These are phyloP conservation scores for Lipomyces oligophaga DNA, from an alignment of 805 yeast genomes.

Conservation along the genomic window DNA sequence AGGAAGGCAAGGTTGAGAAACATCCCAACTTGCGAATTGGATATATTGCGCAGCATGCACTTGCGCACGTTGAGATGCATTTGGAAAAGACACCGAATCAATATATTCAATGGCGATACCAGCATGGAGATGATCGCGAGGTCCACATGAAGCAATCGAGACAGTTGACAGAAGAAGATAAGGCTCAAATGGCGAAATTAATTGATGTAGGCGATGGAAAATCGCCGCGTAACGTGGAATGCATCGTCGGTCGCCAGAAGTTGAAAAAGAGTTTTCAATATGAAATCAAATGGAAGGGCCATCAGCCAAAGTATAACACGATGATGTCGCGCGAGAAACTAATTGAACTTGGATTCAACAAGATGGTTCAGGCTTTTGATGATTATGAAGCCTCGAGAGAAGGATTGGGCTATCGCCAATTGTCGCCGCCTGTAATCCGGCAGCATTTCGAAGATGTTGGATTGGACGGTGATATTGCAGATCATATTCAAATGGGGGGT, in stretches of 20 bases:
- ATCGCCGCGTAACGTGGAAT: conserved; percentile 86
- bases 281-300: conserved; percentile 89
- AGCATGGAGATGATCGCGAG: conserved; percentile 97
- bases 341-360: conserved; percentile 78
- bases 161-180: conserved; percentile 74
- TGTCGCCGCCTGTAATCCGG: conserved; percentile 85
- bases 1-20: conserved; percentile 86
- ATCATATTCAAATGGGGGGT: conserved; percentile 95
- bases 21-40: conserved; percentile 98
- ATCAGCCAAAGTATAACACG: conserved; percentile 82
- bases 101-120: conserved; percentile 96
- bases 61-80: conserved; percentile 95
- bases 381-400: conserved; percentile 99
- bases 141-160: conserved; percentile 90
- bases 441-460: conserved; percentile 98
- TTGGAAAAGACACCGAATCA: conserved; percentile 97
- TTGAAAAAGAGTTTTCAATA: conserved; percentile 94
- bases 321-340: conserved; percentile 86
- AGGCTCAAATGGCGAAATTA: conserved; percentile 68
- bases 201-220: conserved; percentile 81
- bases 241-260: conserved; percentile 95
- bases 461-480: conserved; percentile 95
- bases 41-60: conserved; percentile 97
- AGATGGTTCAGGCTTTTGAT: conserved; percentile 92
- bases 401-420: conserved; percentile 96